A percentile compares a stretch with the other conserved stretches of the same genome.
Evolutionary conservation across 208 protist species (phyloP).

Genomic region (Zelonia costaricensis): DNA sequence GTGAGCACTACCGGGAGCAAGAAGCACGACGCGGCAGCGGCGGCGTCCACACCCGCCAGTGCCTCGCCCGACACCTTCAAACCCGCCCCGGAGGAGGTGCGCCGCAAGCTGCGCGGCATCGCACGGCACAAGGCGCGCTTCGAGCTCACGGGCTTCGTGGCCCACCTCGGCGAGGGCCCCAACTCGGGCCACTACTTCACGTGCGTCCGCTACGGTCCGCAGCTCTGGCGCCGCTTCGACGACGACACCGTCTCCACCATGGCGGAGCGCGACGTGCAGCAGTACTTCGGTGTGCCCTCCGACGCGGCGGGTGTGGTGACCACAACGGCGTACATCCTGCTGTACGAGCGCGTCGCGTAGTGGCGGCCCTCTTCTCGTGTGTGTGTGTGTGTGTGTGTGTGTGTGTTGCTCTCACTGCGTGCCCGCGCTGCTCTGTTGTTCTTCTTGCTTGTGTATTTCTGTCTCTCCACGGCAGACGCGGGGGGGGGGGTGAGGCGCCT

Average conservation of each 20-base stretch:
- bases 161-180: constrained; percentile 83
- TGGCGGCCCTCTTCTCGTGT: background rate
- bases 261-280: constrained; percentile 78
- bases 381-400: constrained; percentile 9
- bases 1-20: background rate
- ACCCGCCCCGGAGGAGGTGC: constrained; percentile 36
- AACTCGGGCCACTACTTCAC: constrained; percentile 91
- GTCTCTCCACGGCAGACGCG: too few species aligned
- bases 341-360: constrained; percentile 88
- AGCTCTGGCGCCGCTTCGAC: constrained; percentile 90
- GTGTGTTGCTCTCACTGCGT: constrained; percentile 5
- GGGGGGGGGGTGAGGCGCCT: too few species aligned
- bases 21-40: background rate
- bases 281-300: constrained; percentile 83
- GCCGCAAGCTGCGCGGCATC: constrained; percentile 51
- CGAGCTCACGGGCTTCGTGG: constrained; percentile 86
- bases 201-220: constrained; percentile 74
- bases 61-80: constrained; percentile 34
- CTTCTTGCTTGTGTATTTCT: constrained; percentile 21
- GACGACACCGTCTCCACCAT: constrained; percentile 81
- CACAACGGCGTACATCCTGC: constrained; percentile 85
- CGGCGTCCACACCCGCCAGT: background rate
- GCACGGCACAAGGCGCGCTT: constrained; percentile 80
- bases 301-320: constrained; percentile 56
- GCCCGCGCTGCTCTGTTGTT: background rate